phyloP scores from a whole-genome alignment of 2,329 filamentous ascomycete species.

The Alternaria ventricosa region DNA sequence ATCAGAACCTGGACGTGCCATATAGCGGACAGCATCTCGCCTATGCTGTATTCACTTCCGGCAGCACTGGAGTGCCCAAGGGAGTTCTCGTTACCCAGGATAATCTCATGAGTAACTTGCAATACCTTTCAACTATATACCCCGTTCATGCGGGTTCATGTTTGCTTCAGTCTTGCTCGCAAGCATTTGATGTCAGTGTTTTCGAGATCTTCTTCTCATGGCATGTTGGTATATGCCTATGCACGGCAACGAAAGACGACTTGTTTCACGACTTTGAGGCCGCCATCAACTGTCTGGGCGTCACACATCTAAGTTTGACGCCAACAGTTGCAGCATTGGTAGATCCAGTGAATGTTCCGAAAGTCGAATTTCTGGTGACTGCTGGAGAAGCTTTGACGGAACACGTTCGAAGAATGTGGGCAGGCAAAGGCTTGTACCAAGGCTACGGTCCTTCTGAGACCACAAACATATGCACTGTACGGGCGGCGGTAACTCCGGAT shows the following conservation, averaged over 20 bases:
- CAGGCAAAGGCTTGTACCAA: conserved; percentile 71
- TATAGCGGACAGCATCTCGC: conserved; percentile 63
- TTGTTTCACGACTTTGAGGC: conserved; percentile 75
- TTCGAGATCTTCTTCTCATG: conserved; percentile 92
- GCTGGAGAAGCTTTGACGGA: conserved; percentile 81
- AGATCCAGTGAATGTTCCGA: conserved; percentile 70
- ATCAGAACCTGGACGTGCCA: conserved; percentile 46
- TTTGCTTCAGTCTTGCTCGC: conserved; percentile 83
- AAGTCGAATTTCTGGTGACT: conserved; percentile 77
- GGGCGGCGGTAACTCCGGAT: conserved; percentile 61
- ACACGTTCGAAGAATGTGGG: conserved; percentile 74
- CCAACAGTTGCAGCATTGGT: conserved; percentile 84
- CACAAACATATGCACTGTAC: conserved; percentile 85
- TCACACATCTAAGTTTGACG: conserved; percentile 85
- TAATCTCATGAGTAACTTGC: conserved; percentile 79
- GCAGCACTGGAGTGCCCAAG: conserved; percentile 81
- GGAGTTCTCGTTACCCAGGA: conserved; percentile 77
- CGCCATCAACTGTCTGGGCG: conserved; percentile 65
- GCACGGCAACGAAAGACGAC: conserved; percentile 74
- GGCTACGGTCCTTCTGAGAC: conserved; percentile 84
- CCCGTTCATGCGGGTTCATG: conserved; percentile 61
- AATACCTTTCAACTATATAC: conserved; percentile 70
- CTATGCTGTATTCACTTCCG: conserved; percentile 84
- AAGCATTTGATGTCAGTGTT: conserved; percentile 85
- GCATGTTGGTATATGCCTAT: conserved; percentile 78